A percentile compares a stretch with the other conserved stretches of the same genome.
These are phyloP conservation scores for Lachancea lanzarotensis DNA, from an alignment of 805 yeast genomes.

Conservation along the genomic window DNA sequence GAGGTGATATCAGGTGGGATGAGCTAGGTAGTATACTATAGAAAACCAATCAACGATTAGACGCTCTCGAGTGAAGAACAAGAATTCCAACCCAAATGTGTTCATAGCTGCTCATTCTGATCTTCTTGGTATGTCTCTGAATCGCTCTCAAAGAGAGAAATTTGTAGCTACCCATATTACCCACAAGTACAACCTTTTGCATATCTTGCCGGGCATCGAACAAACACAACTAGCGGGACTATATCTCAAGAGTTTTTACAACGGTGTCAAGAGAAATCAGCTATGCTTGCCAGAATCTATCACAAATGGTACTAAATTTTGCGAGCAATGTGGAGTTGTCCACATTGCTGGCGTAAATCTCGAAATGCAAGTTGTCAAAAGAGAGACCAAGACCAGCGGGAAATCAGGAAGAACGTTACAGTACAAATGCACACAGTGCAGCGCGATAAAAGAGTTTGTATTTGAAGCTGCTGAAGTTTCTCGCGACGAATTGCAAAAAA, in stretches of 20 bases:
- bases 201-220: slow-evolving; percentile 18
- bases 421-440: slow-evolving; percentile 29
- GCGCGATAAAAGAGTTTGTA: slow-evolving; percentile 13
- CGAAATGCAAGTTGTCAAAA: slow-evolving; percentile 16
- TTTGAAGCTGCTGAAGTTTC: slow-evolving; percentile 2
- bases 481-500: neutral
- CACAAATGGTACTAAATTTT: slow-evolving; percentile 21
- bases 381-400: neutral
- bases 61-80: too few relatives aligned
- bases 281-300: slow-evolving; percentile 21
- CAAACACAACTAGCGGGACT: slow-evolving; percentile 24
- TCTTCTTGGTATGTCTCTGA: slow-evolving; percentile 12
- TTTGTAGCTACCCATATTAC: slow-evolving; percentile 22
- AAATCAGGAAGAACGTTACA: slow-evolving; percentile 12
- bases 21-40: too few relatives aligned
- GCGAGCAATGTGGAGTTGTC: slow-evolving; percentile 28
- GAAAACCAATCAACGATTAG: too few relatives aligned
- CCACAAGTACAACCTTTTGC: slow-evolving; percentile 27
- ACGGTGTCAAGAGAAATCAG: slow-evolving; percentile 25
- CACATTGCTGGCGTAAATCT: slow-evolving; percentile 29
- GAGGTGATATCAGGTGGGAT: too few relatives aligned
- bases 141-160: slow-evolving; percentile 22
- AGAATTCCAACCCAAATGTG: too few relatives aligned
- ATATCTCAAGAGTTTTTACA: slow-evolving; percentile 28
- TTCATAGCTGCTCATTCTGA: too few relatives aligned